These are phyloP conservation scores for Hypoxylon sp. DNA, from an alignment of 2,329 filamentous ascomycete genomes.

Conservation along the genomic window DNA sequence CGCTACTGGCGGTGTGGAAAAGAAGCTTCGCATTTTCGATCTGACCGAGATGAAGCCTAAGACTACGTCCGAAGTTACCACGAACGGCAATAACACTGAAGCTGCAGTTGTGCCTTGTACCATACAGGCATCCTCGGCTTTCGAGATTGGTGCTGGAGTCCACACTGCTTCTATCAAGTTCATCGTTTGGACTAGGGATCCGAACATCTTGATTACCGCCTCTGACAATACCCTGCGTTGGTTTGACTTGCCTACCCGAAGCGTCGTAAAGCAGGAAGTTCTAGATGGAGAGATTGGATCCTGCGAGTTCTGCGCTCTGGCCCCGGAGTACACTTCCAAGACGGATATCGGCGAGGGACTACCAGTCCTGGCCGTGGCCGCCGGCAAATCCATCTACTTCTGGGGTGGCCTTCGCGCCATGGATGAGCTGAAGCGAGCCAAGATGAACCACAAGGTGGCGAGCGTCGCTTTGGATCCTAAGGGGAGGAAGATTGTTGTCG, in stretches of 20 bases:
- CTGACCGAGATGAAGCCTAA: slow-evolving; percentile 70
- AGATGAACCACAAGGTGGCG: slow-evolving; percentile 86
- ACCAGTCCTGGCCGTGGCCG: slow-evolving; percentile 86
- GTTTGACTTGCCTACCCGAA: slow-evolving; percentile 87
- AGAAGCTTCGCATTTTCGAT: slow-evolving; percentile 95
- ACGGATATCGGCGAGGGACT: slow-evolving; percentile 75
- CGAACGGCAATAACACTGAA: slow-evolving; percentile 49
- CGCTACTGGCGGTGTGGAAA: slow-evolving; percentile 94
- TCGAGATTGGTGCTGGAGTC: slow-evolving; percentile 87
- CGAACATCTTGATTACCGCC: slow-evolving; percentile 89
- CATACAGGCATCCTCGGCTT: slow-evolving; percentile 72
- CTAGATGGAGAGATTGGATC: slow-evolving; percentile 90
- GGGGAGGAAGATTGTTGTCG: slow-evolving; percentile 86
- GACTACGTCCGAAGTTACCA: slow-evolving; percentile 51
- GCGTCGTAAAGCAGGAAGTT: slow-evolving; percentile 79
- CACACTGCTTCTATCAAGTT: slow-evolving; percentile 94
- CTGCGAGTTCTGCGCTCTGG: slow-evolving; percentile 85
- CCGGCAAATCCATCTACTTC: slow-evolving; percentile 95
- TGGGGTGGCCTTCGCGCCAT: slow-evolving; percentile 82
- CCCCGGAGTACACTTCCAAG: slow-evolving; percentile 68
- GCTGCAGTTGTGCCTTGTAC: slow-evolving; percentile 56
- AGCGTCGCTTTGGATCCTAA: slow-evolving; percentile 89
- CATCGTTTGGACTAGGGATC: slow-evolving; percentile 92
- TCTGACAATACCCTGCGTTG: slow-evolving; percentile 93
- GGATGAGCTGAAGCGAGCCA: slow-evolving; percentile 80